Base-by-base conservation (phyloP, 495 filamentous ascomycete species). In the Corynascus novoguineensis region DNA sequence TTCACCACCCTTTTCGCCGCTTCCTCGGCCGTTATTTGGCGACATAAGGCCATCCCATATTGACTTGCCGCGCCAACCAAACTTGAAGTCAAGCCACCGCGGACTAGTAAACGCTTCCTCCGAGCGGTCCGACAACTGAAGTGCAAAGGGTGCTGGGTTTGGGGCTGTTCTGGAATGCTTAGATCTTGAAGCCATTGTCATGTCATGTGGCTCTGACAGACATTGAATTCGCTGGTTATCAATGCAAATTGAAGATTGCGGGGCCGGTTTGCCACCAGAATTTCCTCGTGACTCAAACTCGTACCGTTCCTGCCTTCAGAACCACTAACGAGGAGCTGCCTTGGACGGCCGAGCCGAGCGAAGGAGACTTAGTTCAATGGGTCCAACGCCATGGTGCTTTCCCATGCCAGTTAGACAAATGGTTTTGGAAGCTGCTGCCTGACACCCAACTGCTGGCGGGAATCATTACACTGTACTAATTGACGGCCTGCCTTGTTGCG, bases 1-100 rank as follows among this genome's bases (percentile, higher is more conserved):
- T 44, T 28, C 27, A 55, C 21, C 42, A 52, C 52, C 58, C 53
- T 45, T 54, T 48, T 66, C 64, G 64, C 59, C 60, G 60, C 63
- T 70, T 61, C 66, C 63, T 70, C 65, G 67, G 67, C 67, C 65
- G 59, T 66, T 68, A 66, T 60, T 68, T 60, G 51, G 34, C 59
- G 63, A 61, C 44, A 44, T 70, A 68, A 66, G 67, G 59, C 0
- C 32, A 40, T 34, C 45, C 49, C 53, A 64, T 60, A 62, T 66
- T 62, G 61, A 40, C 25, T 19, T 62, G 57, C 66, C 63, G 63
- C 40, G 40, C 27, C 50, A 54, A 58, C 48, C 58, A 63, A 45
- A 45, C 21, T 31, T 32, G 21, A 46, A 17, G 49, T 49, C n/a
- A 41, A 49, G 24, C 38, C 57, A 54, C 31, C 32, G 53, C 60